These are phyloP conservation scores for Cystoisospora suis DNA, from an alignment of 169 alveolate species.

Conservation along the genomic window DNA sequence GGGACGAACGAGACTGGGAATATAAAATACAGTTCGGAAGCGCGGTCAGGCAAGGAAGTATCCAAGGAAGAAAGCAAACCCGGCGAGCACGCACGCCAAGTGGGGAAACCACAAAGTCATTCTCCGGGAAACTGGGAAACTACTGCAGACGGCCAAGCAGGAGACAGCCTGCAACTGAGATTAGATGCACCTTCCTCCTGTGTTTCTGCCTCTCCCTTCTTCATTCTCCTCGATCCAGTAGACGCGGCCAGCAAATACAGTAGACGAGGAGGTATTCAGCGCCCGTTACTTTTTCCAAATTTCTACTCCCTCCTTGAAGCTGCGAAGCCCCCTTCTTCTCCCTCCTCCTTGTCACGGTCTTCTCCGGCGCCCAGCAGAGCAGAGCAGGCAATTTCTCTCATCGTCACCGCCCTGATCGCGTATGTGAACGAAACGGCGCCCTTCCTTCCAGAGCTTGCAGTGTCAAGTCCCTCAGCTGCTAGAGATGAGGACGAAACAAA, in stretches of 20 bases:
- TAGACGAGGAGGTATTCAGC: neutral
- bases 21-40: too few relatives aligned
- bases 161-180: neutral
- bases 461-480: neutral
- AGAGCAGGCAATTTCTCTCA: neutral
- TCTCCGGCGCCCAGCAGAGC: neutral
- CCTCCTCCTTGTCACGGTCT: neutral
- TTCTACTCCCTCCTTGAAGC: neutral
- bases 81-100: neutral
- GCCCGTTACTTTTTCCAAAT: neutral
- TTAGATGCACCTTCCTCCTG: neutral
- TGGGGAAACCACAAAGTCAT: neutral
- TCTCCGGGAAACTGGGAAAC: neutral
- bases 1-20: too few relatives aligned
- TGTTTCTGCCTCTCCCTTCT: neutral
- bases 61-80: neutral
- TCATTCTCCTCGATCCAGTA: neutral
- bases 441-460: constrained; percentile 33
- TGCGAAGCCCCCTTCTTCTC: neutral
- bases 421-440: neutral
- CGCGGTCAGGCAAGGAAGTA: too few relatives aligned
- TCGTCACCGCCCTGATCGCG: neutral
- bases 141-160: neutral
- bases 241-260: neutral
- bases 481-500: neutral